Conservation (phyloP, 805 yeast species). For the Metschnikowia hibisci region DNA sequence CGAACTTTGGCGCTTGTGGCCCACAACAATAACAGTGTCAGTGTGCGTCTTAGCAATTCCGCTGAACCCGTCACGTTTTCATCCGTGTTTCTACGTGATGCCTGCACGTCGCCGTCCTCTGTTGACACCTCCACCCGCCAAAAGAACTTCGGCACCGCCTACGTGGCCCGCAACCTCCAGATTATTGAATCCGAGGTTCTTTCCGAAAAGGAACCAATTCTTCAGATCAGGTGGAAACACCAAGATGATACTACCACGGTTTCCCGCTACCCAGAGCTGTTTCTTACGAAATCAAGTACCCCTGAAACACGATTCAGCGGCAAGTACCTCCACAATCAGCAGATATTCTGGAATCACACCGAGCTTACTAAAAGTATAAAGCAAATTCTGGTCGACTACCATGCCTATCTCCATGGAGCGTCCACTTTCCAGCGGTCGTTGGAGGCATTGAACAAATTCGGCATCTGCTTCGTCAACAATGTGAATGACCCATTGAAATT, state of each 20-base stretch:
- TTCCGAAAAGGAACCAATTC: conserved; percentile 18
- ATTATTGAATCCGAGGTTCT: conserved; percentile 31
- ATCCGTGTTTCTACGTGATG: conserved; percentile 61
- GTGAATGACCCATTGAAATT: conserved; percentile 43
- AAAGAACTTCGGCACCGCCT: conserved; percentile 61
- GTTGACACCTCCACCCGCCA: conserved; percentile 56
- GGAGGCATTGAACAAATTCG: conserved; percentile 48
- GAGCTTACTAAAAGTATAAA: conserved; percentile 22
- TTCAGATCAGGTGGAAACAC: conserved; percentile 41
- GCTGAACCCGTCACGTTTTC: conserved; percentile 33
- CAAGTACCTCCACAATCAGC: conserved; percentile 32
- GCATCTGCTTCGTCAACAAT: conserved; percentile 52
- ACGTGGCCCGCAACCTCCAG: conserved; percentile 32
- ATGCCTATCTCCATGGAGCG: conserved; percentile 35
- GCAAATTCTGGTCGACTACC: conserved; percentile 28
- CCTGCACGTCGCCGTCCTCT: conserved; percentile 47
- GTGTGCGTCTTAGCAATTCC: conserved; percentile 20
- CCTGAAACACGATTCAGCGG: conserved; percentile 31
- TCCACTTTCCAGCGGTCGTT: conserved; percentile 37
- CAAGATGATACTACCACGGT: conserved; percentile 22
- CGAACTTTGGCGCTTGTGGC: conserved; percentile 10
- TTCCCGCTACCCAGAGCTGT: conserved; percentile 41
- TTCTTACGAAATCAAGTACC: conserved; percentile 43
- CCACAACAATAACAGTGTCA: conserved; percentile 23
- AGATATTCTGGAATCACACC: conserved; percentile 38